Base-by-base conservation (phyloP, 2,329 filamentous ascomycete genomes). In the Phialophora chinensis region DNA sequence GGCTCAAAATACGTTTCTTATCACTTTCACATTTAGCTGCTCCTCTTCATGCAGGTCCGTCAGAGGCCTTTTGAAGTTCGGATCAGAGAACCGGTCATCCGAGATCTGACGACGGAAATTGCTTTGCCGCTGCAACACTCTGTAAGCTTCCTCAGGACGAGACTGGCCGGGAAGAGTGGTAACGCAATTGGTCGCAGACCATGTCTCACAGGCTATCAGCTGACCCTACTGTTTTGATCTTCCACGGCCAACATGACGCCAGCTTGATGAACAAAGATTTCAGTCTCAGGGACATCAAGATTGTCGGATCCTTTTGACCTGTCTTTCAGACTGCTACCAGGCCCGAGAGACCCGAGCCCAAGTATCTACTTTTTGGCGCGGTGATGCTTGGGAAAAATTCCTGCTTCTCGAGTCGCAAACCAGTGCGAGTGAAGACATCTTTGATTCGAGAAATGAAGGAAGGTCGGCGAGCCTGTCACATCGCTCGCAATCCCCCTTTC, bases 211-310 rank as follows among this genome's bases (percentile, higher is more conserved):
- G 3, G 3, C 27, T 27, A 27, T 27, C 27, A 27, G 29, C 12
- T 27, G 20, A 60, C 14, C 60, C 56, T 38, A 12, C 10, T 38
- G 35, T 12, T 2, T 29, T 56, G 59, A 27, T 66, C 49, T 58
- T 77, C 77, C 1, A 72, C 68, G 10, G 69, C 55, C 1, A 72
- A 74, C 77, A 80, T 80, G 42, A 81, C 71, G 1, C 78, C 80
- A 12, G 81, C 79, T 65, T 80, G 82, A 72, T 81, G 79, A 63
- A 83, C 75, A 2, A 82, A 69, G 1, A 82, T 72, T 68, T 81
- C 78, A 50, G 82, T 76, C 0, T 69, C 65, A 17, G 73, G 71
- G 29, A 76, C 65, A 50, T 75, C 72, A 17, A 54, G 62, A 1
- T 54, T 44, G 44, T 53, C 47, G 74, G 72, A 49, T 81, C 72